Conservation (phyloP, 352 stramenopile genomes). For the Globisporangium acanthophoron region DNA sequence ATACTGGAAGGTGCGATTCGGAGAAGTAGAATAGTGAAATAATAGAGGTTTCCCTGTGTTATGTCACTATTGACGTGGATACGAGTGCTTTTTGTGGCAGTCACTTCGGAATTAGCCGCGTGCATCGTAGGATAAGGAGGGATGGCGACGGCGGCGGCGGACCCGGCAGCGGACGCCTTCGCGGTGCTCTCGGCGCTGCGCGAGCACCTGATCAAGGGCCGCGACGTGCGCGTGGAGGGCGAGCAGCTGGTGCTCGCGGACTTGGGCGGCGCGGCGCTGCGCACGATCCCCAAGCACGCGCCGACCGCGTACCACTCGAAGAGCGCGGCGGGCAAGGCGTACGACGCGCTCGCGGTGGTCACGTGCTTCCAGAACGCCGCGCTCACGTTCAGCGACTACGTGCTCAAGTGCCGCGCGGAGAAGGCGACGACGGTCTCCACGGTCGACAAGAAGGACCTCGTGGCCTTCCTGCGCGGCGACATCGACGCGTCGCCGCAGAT, state of each 20-base stretch:
- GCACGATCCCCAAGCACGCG: constrained; percentile 54
- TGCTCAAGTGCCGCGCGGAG: constrained; percentile 73
- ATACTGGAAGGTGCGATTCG: too few species aligned
- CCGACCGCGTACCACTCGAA: constrained; percentile 80
- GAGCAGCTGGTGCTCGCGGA: constrained; percentile 60
- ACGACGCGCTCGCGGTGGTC: constrained; percentile 75
- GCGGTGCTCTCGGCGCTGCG: constrained; percentile 44
- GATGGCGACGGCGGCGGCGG: constrained; percentile 1
- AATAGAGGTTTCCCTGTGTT: too few species aligned
- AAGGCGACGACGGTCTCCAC: constrained; percentile 81
- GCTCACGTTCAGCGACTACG: constrained; percentile 79
- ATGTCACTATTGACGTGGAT: too few species aligned
- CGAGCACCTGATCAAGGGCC: constrained; percentile 71
- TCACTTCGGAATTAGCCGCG: too few species aligned
- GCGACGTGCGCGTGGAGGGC: constrained; percentile 42
- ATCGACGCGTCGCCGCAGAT: constrained; percentile 79
- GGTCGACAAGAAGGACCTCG: constrained; percentile 85
- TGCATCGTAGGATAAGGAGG: too few species aligned
- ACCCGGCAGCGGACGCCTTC: constrained; percentile 18
- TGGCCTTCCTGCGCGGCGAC: constrained; percentile 80
- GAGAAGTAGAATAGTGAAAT: background rate
- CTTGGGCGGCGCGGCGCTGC: constrained; percentile 38
- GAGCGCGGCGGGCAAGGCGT: constrained; percentile 66
- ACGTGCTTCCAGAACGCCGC: constrained; percentile 74
- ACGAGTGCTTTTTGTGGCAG: too few species aligned